A percentile compares a stretch with the other conserved stretches of the same genome.
Conservation (phyloP, 306 rosid species). For the Pterocarpus santalinus region DNA sequence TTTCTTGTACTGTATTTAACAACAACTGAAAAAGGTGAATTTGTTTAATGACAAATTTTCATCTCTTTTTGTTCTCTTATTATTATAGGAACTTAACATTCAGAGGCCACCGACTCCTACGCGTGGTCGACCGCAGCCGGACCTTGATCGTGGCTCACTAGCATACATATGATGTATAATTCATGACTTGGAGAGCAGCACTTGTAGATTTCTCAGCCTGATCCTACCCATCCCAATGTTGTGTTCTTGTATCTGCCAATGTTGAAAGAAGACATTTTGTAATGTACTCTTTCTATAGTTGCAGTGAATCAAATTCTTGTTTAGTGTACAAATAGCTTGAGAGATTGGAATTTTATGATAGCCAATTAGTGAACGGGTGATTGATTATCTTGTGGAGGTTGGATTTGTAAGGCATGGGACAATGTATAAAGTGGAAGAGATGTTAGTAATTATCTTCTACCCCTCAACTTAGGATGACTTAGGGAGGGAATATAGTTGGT, state of each 20-base stretch:
- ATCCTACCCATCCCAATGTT: slow-evolving; percentile 32
- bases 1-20: slow-evolving; percentile 15
- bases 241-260: slow-evolving; percentile 36
- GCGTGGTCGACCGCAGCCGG: slow-evolving; percentile 98
- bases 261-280: slow-evolving; percentile 43
- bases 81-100: slow-evolving; percentile 85
- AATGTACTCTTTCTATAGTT: slow-evolving; percentile 32
- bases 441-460: slow-evolving; percentile 46
- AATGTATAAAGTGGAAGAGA: slow-evolving; percentile 50
- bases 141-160: slow-evolving; percentile 93
- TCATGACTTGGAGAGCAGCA: slow-evolving; percentile 35
- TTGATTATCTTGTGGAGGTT: slow-evolving; percentile 43
- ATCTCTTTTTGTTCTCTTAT: background rate
- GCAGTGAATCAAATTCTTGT: slow-evolving; percentile 48
- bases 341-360: slow-evolving; percentile 33
- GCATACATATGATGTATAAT: slow-evolving; percentile 80
- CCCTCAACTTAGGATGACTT: slow-evolving; percentile 45
- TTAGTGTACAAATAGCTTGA: slow-evolving; percentile 52
- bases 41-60: slow-evolving; percentile 3
- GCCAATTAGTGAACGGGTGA: slow-evolving; percentile 40
- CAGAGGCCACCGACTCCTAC: slow-evolving; percentile 99
- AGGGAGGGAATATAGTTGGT: slow-evolving; percentile 56
- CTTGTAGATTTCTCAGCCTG: slow-evolving; percentile 29
- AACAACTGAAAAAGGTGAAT: background rate
- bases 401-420: slow-evolving; percentile 51